Percentiles rank a stretch among this genome's conserved stretches.
Evolutionary conservation across 78 protist species (phyloP).

Genomic region (Chrysochromulina parva): DNA sequence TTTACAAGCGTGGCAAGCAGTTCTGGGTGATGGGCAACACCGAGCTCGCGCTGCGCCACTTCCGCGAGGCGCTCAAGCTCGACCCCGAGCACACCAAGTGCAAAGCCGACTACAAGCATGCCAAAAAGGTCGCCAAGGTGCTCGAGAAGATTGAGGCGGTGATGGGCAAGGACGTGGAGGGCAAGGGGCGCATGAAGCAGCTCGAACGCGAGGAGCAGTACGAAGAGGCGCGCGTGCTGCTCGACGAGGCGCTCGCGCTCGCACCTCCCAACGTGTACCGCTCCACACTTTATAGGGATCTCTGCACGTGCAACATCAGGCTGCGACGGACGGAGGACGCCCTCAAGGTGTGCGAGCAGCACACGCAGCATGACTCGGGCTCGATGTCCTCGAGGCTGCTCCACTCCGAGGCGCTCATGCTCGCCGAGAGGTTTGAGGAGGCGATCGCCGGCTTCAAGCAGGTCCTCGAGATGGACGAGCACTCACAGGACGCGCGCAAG

Average conservation of each 20-base stretch:
- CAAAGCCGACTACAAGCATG: slow-evolving; percentile 17
- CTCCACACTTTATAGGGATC: not conserved
- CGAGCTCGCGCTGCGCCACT: slow-evolving; percentile 23
- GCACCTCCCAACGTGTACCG: not conserved
- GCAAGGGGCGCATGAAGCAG: not conserved
- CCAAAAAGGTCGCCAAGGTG: not conserved
- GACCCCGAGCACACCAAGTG: not conserved
- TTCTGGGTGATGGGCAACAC: slow-evolving; percentile 19
- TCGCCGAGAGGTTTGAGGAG: not conserved
- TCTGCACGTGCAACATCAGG: not conserved
- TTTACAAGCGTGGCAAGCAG: not conserved
- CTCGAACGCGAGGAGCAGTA: slow-evolving; percentile 20
- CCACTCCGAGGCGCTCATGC: not conserved
- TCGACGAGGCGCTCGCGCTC: not conserved
- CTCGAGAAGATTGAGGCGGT: not conserved
- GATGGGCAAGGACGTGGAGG: slow-evolving; percentile 28
- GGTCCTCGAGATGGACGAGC: not conserved
- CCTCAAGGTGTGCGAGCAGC: not conserved
- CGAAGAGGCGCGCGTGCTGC: not conserved
- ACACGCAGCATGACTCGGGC: not conserved
- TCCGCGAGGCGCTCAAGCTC: slow-evolving; percentile 20
- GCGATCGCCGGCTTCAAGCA: not conserved
- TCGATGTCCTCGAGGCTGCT: not conserved
- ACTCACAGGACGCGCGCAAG: not conserved
- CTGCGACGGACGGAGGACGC: not conserved